A percentile compares a stretch with the other conserved stretches of the same genome.
Conservation (phyloP, 2,329 filamentous ascomycete species). For the Alternaria sp. region DNA sequence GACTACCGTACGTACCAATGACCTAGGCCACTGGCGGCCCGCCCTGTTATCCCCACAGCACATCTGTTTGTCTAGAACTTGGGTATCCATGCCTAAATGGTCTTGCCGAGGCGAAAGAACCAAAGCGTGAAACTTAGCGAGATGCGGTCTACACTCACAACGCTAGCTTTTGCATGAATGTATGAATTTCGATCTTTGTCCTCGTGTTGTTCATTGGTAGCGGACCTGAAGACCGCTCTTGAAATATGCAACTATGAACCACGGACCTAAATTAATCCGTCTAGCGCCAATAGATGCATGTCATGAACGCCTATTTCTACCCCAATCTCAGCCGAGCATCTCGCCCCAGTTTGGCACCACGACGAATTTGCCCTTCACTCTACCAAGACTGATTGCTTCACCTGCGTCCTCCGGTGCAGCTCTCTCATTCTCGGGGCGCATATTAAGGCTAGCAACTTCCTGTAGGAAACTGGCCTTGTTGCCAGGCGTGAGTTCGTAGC, state of each 20-base stretch:
- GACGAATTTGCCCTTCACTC: slow-evolving; percentile 71
- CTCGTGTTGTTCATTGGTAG: not conserved
- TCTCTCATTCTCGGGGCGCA: slow-evolving; percentile 47
- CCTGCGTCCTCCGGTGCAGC: slow-evolving; percentile 49
- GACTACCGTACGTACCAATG: slow-evolving; percentile 5
- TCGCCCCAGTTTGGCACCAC: slow-evolving; percentile 68
- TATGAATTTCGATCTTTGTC: not conserved
- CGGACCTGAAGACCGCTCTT: not conserved
- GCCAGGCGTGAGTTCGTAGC: slow-evolving; percentile 66
- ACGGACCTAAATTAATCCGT: not conserved
- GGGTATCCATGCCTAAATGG: not conserved
- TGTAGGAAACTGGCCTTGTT: slow-evolving; percentile 67
- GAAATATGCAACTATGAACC: not conserved
- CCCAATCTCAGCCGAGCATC: slow-evolving; percentile 51
- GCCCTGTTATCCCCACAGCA: not conserved
- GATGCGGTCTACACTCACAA: not conserved
- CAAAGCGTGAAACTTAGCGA: not conserved
- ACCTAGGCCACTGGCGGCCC: not conserved
- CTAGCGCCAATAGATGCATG: slow-evolving; percentile 4
- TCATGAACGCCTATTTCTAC: not conserved
- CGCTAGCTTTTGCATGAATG: not conserved
- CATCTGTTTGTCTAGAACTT: not conserved
- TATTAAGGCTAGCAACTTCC: slow-evolving; percentile 61
- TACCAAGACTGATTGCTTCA: slow-evolving; percentile 65
- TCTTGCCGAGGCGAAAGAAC: not conserved